These are phyloP conservation scores for Paraphoma chrysanthemicola DNA, from an alignment of 2,329 filamentous ascomycete genomes.

Conservation along the genomic window DNA sequence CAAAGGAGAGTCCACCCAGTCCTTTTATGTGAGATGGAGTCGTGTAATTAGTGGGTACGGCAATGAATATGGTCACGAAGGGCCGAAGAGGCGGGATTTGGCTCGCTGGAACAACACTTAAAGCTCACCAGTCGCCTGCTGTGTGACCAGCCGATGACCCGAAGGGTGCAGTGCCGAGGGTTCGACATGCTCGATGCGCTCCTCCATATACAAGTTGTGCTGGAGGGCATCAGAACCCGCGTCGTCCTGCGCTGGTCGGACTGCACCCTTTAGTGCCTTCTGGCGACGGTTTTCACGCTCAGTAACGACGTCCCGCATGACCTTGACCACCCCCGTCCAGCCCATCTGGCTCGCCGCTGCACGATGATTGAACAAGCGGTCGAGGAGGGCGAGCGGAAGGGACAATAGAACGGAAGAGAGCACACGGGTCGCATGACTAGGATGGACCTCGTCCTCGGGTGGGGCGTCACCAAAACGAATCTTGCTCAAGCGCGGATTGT, in stretches of 20 bases:
- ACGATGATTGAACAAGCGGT: slow-evolving; percentile 69
- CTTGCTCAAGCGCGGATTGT: slow-evolving; percentile 64
- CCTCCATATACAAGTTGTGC: slow-evolving; percentile 40
- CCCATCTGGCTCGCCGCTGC: slow-evolving; percentile 58
- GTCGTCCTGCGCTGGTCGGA: slow-evolving; percentile 28
- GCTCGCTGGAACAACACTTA: slow-evolving; percentile 1
- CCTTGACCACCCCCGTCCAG: slow-evolving; percentile 45
- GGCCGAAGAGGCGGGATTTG: not conserved
- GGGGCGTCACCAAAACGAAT: slow-evolving; percentile 77
- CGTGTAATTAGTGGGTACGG: slow-evolving; percentile 4
- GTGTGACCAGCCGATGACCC: slow-evolving; percentile 42
- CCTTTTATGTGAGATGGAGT: slow-evolving; percentile 12
- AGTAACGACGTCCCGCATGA: slow-evolving; percentile 51
- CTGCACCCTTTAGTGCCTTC: slow-evolving; percentile 34
- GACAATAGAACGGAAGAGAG: slow-evolving; percentile 74
- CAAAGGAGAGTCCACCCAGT: slow-evolving; percentile 25
- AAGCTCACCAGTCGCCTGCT: slow-evolving; percentile 13
- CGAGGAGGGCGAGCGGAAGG: slow-evolving; percentile 71
- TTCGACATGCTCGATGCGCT: slow-evolving; percentile 47
- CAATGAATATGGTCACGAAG: slow-evolving; percentile 6
- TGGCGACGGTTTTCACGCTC: slow-evolving; percentile 53
- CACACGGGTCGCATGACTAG: slow-evolving; percentile 52
- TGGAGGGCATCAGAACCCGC: slow-evolving; percentile 24
- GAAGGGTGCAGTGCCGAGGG: slow-evolving; percentile 44
- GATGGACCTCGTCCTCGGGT: slow-evolving; percentile 49